phyloP scores from a whole-genome alignment of 805 yeast species.

The Candida gorgasii region DNA sequence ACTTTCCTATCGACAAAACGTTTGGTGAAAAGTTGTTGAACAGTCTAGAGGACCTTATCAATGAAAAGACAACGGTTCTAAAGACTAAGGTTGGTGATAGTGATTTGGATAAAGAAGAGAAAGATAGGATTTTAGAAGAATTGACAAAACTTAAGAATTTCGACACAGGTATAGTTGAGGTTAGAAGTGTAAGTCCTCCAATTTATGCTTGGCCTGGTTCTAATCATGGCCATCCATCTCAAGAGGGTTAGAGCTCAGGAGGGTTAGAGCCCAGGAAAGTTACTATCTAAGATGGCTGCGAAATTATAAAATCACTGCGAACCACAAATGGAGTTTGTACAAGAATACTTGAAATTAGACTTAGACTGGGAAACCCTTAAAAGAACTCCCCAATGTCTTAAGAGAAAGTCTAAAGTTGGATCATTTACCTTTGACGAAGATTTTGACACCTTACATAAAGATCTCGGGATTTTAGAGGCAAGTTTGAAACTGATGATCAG shows the following conservation, averaged over 20 bases:
- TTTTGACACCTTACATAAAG: slow-evolving; percentile 28
- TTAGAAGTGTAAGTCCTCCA: slow-evolving; percentile 34
- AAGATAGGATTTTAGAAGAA: slow-evolving; percentile 19
- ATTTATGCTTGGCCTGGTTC: slow-evolving; percentile 67
- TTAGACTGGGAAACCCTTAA: slow-evolving; percentile 17
- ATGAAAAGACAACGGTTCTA: slow-evolving; percentile 23
- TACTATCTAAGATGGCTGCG: too few species aligned
- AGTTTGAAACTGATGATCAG: slow-evolving; percentile 18
- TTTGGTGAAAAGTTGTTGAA: slow-evolving; percentile 48
- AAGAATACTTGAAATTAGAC: slow-evolving; percentile 5
- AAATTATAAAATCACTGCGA: slow-evolving; percentile 4
- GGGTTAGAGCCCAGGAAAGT: too few species aligned
- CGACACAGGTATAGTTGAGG: slow-evolving; percentile 22
- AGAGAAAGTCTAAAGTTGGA: slow-evolving; percentile 25
- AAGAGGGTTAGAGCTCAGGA: too few species aligned
- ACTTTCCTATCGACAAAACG: slow-evolving; percentile 52
- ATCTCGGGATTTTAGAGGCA: slow-evolving; percentile 17
- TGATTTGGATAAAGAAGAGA: slow-evolving; percentile 9
- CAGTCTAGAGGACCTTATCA: slow-evolving; percentile 33
- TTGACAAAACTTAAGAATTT: slow-evolving; percentile 18
- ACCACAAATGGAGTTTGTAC: slow-evolving; percentile 4
- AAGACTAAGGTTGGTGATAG: slow-evolving; percentile 12
- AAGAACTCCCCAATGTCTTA: slow-evolving; percentile 33
- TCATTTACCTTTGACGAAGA: slow-evolving; percentile 39
- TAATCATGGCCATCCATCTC: slow-evolving; percentile 61